Percentiles rank a stretch among this genome's conserved stretches.
phyloP scores from a whole-genome alignment of 2,329 filamentous ascomycete genomes.

The Ramichloridium luteum region DNA sequence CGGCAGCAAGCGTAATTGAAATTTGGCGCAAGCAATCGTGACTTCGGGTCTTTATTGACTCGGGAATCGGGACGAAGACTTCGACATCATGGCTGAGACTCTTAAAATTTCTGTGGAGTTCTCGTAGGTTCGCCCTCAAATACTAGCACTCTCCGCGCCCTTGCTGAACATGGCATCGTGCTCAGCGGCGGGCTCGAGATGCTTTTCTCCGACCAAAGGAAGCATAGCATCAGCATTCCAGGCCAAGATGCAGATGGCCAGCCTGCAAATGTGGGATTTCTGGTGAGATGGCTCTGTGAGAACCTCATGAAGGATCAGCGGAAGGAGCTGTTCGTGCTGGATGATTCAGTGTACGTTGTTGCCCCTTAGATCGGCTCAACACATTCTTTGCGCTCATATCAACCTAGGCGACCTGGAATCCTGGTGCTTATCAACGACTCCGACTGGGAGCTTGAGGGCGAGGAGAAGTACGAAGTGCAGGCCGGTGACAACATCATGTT shows the following conservation, averaged over 20 bases:
- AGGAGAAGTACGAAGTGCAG: slow-evolving; percentile 78
- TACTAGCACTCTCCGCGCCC: too few relatives aligned
- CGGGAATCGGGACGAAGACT: too few relatives aligned
- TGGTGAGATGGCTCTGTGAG: slow-evolving; percentile 68
- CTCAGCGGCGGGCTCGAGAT: slow-evolving; percentile 84
- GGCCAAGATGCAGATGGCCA: slow-evolving; percentile 45
- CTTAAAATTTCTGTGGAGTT: slow-evolving; percentile 62
- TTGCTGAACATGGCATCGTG: too few relatives aligned
- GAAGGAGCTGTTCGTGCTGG: slow-evolving; percentile 80
- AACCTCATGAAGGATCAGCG: slow-evolving; percentile 74
- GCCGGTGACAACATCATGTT: slow-evolving; percentile 80
- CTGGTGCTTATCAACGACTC: slow-evolving; percentile 94
- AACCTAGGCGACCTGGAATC: slow-evolving; percentile 88
- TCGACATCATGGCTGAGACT: slow-evolving; percentile 15
- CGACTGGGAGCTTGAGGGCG: slow-evolving; percentile 95
- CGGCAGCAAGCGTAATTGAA: too few relatives aligned
- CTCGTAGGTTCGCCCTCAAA: slow-evolving; percentile 47
- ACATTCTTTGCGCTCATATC: too few relatives aligned
- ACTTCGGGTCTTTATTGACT: too few relatives aligned
- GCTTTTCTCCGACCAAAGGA: slow-evolving; percentile 74
- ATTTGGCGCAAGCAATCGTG: too few relatives aligned
- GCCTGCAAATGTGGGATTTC: slow-evolving; percentile 56
- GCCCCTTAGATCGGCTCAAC: too few relatives aligned
- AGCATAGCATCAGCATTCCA: slow-evolving; percentile 59
- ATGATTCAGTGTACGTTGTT: slow-evolving; percentile 79